Conservation (phyloP, 495 filamentous ascomycete genomes). For the Trichocladium antarcticum region DNA sequence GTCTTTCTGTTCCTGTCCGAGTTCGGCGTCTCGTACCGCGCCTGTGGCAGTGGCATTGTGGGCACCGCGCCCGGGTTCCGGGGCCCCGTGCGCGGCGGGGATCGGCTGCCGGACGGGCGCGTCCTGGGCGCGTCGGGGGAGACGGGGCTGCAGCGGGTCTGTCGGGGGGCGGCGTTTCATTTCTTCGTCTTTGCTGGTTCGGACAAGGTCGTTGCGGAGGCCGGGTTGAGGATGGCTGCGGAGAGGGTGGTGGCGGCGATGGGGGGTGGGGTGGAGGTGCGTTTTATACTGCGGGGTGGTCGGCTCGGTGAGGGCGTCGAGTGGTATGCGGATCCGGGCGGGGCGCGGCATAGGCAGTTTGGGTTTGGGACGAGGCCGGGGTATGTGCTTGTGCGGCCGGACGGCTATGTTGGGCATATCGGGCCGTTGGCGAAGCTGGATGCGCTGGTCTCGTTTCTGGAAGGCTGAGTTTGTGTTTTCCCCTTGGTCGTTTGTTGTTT, state of each 20-base stretch:
- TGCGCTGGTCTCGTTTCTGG: slow-evolving; percentile 21
- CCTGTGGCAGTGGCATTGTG: slow-evolving; percentile 17
- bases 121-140: neutral
- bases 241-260: slow-evolving; percentile 8
- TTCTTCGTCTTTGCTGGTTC: slow-evolving; percentile 25
- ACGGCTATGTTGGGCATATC: slow-evolving; percentile 32
- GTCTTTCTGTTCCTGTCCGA: slow-evolving; percentile 30
- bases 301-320: neutral
- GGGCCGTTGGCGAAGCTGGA: slow-evolving; percentile 22
- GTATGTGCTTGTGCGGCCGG: slow-evolving; percentile 33
- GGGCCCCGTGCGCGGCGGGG: slow-evolving; percentile 18
- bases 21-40: slow-evolving; percentile 31
- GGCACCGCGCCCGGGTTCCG: slow-evolving; percentile 14
- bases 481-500: too few species aligned
- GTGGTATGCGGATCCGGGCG: slow-evolving; percentile 22
- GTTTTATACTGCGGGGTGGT: slow-evolving; percentile 12
- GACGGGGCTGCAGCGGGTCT: slow-evolving; percentile 20
- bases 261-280: slow-evolving; percentile 9
- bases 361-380: slow-evolving; percentile 24
- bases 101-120: slow-evolving; percentile 26
- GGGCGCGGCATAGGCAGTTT: slow-evolving; percentile 24
- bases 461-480: neutral
- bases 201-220: neutral
- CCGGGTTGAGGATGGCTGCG: slow-evolving; percentile 10
- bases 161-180: slow-evolving; percentile 18